Conservation (phyloP, 2,329 filamentous ascomycete species). For the Tolypocladium album region DNA sequence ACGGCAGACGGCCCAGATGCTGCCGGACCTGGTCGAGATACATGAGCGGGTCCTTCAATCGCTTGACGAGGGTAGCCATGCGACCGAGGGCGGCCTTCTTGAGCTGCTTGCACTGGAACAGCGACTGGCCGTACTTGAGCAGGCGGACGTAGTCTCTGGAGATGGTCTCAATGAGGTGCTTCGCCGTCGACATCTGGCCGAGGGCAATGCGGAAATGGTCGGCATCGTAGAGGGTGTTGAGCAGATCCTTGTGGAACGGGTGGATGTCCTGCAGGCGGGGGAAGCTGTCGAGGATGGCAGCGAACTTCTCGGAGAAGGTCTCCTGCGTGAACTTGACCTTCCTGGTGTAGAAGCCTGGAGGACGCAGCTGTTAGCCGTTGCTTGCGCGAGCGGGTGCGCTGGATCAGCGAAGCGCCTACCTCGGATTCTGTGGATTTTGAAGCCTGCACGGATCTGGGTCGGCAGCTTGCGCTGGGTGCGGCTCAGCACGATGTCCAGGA, state of each 20-base stretch:
- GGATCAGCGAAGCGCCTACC: conserved; percentile 19
- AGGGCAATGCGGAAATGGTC: conserved; percentile 97
- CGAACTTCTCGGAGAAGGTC: conserved; percentile 91
- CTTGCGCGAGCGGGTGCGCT: neutral
- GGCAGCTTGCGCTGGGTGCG: conserved; percentile 86
- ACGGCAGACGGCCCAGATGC: conserved; percentile 90
- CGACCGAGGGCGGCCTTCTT: conserved; percentile 93
- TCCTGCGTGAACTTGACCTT: conserved; percentile 98
- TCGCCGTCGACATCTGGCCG: conserved; percentile 90
- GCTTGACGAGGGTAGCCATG: conserved; percentile 95
- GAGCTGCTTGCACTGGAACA: conserved; percentile 98
- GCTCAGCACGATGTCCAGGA: conserved; percentile 93
- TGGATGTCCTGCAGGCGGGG: conserved; percentile 90
- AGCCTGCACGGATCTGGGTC: conserved; percentile 90
- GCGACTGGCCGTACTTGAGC: conserved; percentile 81
- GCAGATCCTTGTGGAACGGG: conserved; percentile 70
- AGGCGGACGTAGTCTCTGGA: conserved; percentile 92
- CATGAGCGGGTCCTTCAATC: conserved; percentile 85
- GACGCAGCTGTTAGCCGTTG: conserved; percentile 8
- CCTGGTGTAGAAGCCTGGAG: conserved; percentile 76
- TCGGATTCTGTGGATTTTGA: conserved; percentile 87
- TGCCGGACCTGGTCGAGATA: conserved; percentile 90
- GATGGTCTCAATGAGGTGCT: conserved; percentile 93
- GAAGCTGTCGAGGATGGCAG: conserved; percentile 83
- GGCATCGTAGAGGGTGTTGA: conserved; percentile 97